Evolutionary conservation across 306 rosid species (phyloP), one percentile per base, ranked within the genome.

Genomic region (Castanea crenata): DNA sequence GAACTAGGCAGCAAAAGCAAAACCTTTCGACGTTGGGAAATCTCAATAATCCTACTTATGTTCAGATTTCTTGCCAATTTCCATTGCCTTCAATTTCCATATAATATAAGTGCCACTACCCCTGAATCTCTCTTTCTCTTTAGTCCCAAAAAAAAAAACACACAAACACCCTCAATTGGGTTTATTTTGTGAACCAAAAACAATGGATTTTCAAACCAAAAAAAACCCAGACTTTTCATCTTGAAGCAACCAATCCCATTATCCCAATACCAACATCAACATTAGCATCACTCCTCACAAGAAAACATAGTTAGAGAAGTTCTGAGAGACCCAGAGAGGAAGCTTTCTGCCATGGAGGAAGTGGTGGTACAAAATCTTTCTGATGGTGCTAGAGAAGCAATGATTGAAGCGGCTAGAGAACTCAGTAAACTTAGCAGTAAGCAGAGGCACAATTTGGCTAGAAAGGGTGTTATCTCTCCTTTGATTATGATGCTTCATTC

Each of bases 401-500:
- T 84, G 85, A 69, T 88, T 88, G 73, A 69, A 81, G 94, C 91
- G 19, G 97, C 97, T 52, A 76, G 83, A 78, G 79, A 81, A 55
- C 79, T 93, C 14, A 77, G 85, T 65, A 88, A 86, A 73, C 79
- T 93, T 35, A 84, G 78, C 27, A 82, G 76, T 25, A 88, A 85
- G 86, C 92, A 87, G 71, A 87, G 83, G 62, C 94, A 84, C 74
- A 91, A 86, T 29, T 79, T 93, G 34, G 92, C 80, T 14, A 94
- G 83, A 81, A 88, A 72, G 35, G 94, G 87, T 5, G 86, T 86
- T 15, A 81, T 88, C 72, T 83, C 41, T 13, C 94, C 98, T 35
- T 80, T 93, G 71, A 74, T 93, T 82, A 90, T 88, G 8, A 93
- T 93, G 94, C 97, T 93, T 76, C 86, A 85, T 74, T 88, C 93